Conservation (phyloP, 2,329 filamentous ascomycete species). For the Pseudogymnoascus sp. region DNA sequence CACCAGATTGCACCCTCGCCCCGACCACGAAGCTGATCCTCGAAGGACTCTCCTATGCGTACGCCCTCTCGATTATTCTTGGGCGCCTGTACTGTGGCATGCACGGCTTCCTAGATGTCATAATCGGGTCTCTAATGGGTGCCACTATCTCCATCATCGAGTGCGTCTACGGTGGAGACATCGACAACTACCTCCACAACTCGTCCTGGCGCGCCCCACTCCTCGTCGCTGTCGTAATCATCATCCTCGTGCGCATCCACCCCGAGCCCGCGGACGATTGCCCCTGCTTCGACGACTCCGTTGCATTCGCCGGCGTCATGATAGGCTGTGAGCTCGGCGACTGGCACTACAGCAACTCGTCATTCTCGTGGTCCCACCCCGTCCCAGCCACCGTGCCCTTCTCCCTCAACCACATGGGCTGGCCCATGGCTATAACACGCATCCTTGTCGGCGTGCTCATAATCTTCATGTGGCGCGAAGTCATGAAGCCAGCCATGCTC, state of each 20-base stretch:
- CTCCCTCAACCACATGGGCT: slow-evolving; percentile 56
- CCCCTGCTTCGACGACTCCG: slow-evolving; percentile 92
- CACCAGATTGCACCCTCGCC: slow-evolving; percentile 52
- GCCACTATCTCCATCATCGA: slow-evolving; percentile 52
- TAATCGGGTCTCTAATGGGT: slow-evolving; percentile 71
- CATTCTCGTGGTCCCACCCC: slow-evolving; percentile 41
- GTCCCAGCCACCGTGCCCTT: slow-evolving; percentile 53
- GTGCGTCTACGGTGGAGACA: slow-evolving; percentile 48
- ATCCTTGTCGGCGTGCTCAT: slow-evolving; percentile 72
- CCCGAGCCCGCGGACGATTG: slow-evolving; percentile 96
- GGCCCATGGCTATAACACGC: slow-evolving; percentile 53
- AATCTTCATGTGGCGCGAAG: slow-evolving; percentile 83
- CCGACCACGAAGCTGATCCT: slow-evolving; percentile 51
- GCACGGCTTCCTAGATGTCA: slow-evolving; percentile 92
- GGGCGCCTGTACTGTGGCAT: slow-evolving; percentile 95
- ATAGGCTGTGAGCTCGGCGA: slow-evolving; percentile 75
- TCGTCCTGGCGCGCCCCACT: slow-evolving; percentile 57
- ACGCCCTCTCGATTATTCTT: slow-evolving; percentile 79
- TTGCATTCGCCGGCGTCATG: slow-evolving; percentile 83
- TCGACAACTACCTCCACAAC: slow-evolving; percentile 63
- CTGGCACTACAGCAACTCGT: slow-evolving; percentile 58
- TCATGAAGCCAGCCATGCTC: slow-evolving; percentile 77
- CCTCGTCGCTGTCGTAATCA: slow-evolving; percentile 55
- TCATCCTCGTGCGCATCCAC: slow-evolving; percentile 76
- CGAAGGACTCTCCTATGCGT: slow-evolving; percentile 68